Percentiles rank a stretch among this genome's conserved stretches.
These are phyloP conservation scores for Circinella minor DNA, from an alignment of 371 early-diverging fungal species.

Conservation along the genomic window DNA sequence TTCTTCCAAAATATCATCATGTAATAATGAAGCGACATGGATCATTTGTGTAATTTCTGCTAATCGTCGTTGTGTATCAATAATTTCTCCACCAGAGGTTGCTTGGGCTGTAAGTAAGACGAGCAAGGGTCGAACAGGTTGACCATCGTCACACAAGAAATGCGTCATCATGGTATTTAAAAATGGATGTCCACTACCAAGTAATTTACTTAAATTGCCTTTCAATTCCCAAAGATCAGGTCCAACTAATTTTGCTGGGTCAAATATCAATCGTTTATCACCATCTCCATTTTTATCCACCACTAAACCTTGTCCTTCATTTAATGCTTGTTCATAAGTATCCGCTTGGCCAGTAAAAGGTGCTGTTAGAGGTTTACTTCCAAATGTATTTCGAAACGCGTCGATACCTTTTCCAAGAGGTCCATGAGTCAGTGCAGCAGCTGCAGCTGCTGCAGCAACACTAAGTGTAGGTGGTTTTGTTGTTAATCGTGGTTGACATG, in stretches of 20 bases:
- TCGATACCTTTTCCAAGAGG: conserved; percentile 15
- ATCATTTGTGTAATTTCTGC: conserved; percentile 97
- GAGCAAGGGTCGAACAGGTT: conserved; percentile 90
- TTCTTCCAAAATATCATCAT: conserved; percentile 93
- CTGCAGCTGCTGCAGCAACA: conserved; percentile 13
- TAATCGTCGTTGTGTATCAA: conserved; percentile 87
- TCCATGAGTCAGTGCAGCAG: conserved; percentile 13
- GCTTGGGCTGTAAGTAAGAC: conserved; percentile 91
- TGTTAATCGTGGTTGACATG: not conserved
- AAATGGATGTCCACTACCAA: conserved; percentile 87
- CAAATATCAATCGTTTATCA: conserved; percentile 47
- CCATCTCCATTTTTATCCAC: conserved; percentile 17
- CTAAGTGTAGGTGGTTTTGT: not conserved
- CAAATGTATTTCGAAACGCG: conserved; percentile 6
- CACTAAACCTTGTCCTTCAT: conserved; percentile 55
- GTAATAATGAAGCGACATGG: conserved; percentile 92
- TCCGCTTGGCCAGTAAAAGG: conserved; percentile 46
- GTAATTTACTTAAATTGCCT: conserved; percentile 77
- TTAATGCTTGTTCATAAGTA: conserved; percentile 58
- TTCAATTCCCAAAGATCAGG: conserved; percentile 82
- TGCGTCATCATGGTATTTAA: conserved; percentile 85
- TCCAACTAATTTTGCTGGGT: conserved; percentile 70
- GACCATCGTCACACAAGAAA: conserved; percentile 87
- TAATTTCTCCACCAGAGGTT: conserved; percentile 66
- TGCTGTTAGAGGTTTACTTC: conserved; percentile 24